Base-by-base conservation (phyloP, 2,329 filamentous ascomycete species). In the Alternaria triticimaculans region DNA sequence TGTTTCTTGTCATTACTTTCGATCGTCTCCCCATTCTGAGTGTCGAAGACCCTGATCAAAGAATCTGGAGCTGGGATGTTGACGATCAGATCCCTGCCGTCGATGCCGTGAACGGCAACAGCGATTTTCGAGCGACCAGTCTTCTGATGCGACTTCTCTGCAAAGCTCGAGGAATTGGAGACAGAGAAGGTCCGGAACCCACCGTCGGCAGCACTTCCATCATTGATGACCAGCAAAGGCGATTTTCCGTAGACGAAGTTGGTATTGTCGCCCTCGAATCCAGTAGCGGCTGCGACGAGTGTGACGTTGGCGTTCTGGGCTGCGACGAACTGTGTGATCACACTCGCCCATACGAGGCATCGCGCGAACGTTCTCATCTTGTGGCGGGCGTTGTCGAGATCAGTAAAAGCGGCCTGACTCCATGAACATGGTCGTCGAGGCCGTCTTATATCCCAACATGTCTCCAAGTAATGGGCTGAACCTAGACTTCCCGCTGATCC, bases 1-100 rank as follows among this genome's bases (percentile, higher is more conserved):
- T 72, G 59, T 10, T 66, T 70, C 63, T 75, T 76, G 12, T 69
- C 59, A 12, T 74, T 71, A 14, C 69, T 64, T 3, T 62, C 15
- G 4, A 76, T 55, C 55, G 67, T 62, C 6, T 55, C 44, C 4
- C 68, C 61, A 41, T n/a, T 68, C 21, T 62, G 23, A 6, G 70
- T 58, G 58, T 77, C 73, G 23, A 74, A 77, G 9, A 71, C 60
- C 10, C 71, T 62, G 23, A 76, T 65, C 8, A 74, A 43, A 3
- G 75, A 77, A 48, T 76, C 72, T 11, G 75, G 72, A 5, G 75
- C 72, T 46, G 75, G 70, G 25, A 77, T 72, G 6, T 72, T 76
- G 53, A 77, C 58, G 20, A 76, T 65, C 2, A 77, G 23, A 78
- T 77, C 63, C 23, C 64, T 66, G 9, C 70, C 69, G 5, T 55